Base-by-base conservation (phyloP, 2,329 filamentous ascomycete genomes). In the Tolypocladium tundrense region DNA sequence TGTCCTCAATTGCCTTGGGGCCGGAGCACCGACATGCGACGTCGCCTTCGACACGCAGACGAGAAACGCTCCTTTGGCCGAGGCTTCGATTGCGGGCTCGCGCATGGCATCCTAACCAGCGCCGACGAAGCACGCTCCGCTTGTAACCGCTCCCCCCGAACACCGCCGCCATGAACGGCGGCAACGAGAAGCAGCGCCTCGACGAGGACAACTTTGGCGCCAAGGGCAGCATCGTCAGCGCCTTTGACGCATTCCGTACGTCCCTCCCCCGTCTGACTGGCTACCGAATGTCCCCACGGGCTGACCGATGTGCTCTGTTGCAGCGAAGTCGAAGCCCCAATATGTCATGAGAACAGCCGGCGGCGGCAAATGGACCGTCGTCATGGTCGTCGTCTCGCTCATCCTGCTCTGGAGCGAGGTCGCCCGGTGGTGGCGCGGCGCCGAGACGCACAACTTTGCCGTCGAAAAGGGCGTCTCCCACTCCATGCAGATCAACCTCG, bases 161-260 rank as follows among this genome's bases (percentile, higher is more conserved):
- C 24, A 41, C 42, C 24, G 40, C 54, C 57, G 66, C 52, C 45
- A 94, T 96, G 90, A 90, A 94, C 81, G 88, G 88, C 81, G 88
- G 88, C 68, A 92, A 88, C 76, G 79, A 85, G 65, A 81, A 87
- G 68, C 80, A 83, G 39, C 14, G 39, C 57, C 61, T 92, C 65
- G 82, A 91, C 68, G 91, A 96, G 67, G 88, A 88, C 72, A 77
- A 84, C 62, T 96, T 96, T 76, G 88, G 84, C 68, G 86, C 90
- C 66, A 87, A 87, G 70, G 79, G 83, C 58, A 79, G 75, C 72
- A 82, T 87, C 59, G 84, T 96, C 68, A 87, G 87, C 73, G 91
- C 93, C 60, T 99, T 99, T 74, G 94, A 99, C 78, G 93, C 92
- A 64, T 99, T 99, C 73, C 93, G 91, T 96, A 83, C 70, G 89